Conservation (phyloP, 148 eudicot species). For the Rhododendron molle region DNA sequence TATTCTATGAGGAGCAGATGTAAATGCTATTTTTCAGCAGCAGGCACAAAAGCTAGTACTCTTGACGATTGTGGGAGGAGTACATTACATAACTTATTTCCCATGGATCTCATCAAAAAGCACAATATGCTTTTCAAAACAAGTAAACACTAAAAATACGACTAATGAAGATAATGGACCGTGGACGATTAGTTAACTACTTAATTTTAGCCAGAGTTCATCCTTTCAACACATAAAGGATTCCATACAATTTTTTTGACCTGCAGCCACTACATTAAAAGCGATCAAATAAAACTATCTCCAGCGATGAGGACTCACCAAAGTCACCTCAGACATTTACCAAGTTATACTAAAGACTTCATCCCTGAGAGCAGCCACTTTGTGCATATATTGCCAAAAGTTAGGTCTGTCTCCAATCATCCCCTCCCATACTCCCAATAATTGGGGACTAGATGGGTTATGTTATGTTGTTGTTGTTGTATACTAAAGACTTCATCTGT, state of each 20-base stretch:
- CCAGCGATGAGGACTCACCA: background rate
- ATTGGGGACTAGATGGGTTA: too few relatives aligned
- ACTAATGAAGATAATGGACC: background rate
- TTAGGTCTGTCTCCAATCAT: too few relatives aligned
- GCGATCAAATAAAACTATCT: background rate
- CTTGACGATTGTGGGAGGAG: background rate
- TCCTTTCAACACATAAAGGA: background rate
- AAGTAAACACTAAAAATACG: background rate
- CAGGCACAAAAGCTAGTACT: background rate
- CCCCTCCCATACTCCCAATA: too few relatives aligned
- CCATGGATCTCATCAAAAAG: background rate
- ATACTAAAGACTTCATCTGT: background rate
- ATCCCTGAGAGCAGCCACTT: too few relatives aligned
- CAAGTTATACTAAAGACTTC: background rate
- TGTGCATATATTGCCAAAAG: too few relatives aligned
- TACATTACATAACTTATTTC: background rate
- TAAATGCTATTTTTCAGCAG: background rate
- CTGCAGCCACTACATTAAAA: background rate
- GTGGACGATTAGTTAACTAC: background rate
- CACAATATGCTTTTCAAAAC: background rate
- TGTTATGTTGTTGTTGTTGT: too few relatives aligned
- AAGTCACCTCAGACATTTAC: background rate
- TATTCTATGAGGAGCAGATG: background rate
- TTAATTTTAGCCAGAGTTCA: background rate
- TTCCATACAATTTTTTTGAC: background rate